A percentile compares a stretch with the other conserved stretches of the same genome.
phyloP scores from a whole-genome alignment of 2,329 filamentous ascomycete species.

The Apiospora malaysiana region DNA sequence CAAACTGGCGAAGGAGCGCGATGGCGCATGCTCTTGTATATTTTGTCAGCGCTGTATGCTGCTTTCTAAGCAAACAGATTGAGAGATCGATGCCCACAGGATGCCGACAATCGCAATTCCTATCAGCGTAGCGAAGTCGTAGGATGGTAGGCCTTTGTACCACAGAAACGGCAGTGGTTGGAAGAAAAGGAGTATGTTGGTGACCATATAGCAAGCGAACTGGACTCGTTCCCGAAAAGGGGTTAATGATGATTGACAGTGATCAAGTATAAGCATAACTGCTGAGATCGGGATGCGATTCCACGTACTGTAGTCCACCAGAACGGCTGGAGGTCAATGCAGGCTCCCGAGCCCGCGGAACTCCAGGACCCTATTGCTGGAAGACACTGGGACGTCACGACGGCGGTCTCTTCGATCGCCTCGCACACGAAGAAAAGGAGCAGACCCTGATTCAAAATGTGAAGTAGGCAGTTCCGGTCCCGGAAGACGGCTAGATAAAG shows the following conservation, averaged over 20 bases:
- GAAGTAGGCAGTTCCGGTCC: constrained; percentile 27
- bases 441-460: constrained; percentile 37
- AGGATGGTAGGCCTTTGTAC: not conserved
- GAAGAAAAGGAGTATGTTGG: constrained; percentile 25
- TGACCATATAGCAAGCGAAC: constrained; percentile 33
- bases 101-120: not conserved
- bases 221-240: constrained; percentile 16
- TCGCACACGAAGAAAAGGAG: constrained; percentile 37
- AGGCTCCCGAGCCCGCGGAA: constrained; percentile 32
- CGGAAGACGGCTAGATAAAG: constrained; percentile 41
- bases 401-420: constrained; percentile 37
- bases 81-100: not conserved
- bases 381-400: constrained; percentile 38
- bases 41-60: not conserved
- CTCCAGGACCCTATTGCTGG: constrained; percentile 38
- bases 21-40: not conserved
- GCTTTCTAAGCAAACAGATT: too few relatives aligned
- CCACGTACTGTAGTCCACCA: constrained; percentile 41
- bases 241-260: not conserved
- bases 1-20: not conserved
- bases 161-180: not conserved
- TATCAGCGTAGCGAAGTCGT: not conserved
- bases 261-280: too few relatives aligned
- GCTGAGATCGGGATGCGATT: too few relatives aligned
- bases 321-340: constrained; percentile 37